These are phyloP conservation scores for Coemansia sp. DNA, from an alignment of 192 early-diverging fungal genomes.

Conservation along the genomic window DNA sequence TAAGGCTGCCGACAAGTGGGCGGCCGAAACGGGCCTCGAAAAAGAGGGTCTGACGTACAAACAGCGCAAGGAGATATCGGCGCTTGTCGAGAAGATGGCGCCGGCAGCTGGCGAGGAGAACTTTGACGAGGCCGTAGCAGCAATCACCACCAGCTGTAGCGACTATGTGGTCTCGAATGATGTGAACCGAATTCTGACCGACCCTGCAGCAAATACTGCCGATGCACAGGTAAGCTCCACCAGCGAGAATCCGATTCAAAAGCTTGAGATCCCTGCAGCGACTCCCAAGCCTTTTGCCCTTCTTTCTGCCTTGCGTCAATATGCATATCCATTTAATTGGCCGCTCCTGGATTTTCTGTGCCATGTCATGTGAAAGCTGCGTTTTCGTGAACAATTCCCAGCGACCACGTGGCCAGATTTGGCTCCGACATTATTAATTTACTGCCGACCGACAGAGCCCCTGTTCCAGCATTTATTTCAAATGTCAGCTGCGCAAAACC, in stretches of 20 bases:
- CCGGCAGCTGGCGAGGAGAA: slow-evolving; percentile 78
- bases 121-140: slow-evolving; percentile 80
- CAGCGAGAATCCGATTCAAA: slow-evolving; percentile 6
- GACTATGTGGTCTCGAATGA: slow-evolving; percentile 47
- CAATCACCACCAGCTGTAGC: slow-evolving; percentile 63
- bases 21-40: slow-evolving; percentile 40
- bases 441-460: slow-evolving; percentile 4
- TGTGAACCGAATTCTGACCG: slow-evolving; percentile 30
- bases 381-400: slow-evolving; percentile 10
- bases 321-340: not conserved
- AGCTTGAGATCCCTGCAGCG: not conserved
- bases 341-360: not conserved
- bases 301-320: not conserved
- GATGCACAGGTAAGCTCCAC: slow-evolving; percentile 27
- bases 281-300: slow-evolving; percentile 17
- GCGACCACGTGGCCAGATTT: slow-evolving; percentile 4
- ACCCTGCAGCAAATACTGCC: slow-evolving; percentile 33
- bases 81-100: slow-evolving; percentile 58
- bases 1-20: slow-evolving; percentile 76
- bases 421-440: slow-evolving; percentile 9
- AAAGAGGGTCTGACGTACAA: slow-evolving; percentile 42
- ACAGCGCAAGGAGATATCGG: slow-evolving; percentile 70
- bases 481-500: slow-evolving; percentile 3
- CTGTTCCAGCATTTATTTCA: slow-evolving; percentile 1
- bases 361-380: slow-evolving; percentile 1